A percentile compares a stretch with the other conserved stretches of the same genome.
These are phyloP conservation scores for Metarhizium guizhouense DNA, from an alignment of 2,329 filamentous ascomycete genomes.

Conservation along the genomic window DNA sequence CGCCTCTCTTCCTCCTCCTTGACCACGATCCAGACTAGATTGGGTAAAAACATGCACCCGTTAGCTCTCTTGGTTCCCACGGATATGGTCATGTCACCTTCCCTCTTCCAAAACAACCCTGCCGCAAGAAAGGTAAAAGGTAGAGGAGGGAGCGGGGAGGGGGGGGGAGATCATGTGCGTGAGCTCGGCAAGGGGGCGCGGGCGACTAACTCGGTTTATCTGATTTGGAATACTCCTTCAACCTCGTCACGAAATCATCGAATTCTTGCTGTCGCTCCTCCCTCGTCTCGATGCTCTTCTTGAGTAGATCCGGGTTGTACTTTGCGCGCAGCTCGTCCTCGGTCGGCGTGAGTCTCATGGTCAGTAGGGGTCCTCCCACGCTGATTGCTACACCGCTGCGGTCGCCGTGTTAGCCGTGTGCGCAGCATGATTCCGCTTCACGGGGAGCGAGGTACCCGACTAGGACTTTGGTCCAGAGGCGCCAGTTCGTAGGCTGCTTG, in stretches of 20 bases:
- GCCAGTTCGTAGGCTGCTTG: slow-evolving; percentile 44
- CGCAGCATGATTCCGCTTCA: too few species aligned
- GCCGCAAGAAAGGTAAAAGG: too few species aligned
- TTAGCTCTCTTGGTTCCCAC: not conserved
- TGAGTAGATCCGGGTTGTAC: slow-evolving; percentile 93
- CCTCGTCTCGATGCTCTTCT: slow-evolving; percentile 72
- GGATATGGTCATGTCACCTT: not conserved
- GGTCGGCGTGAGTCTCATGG: slow-evolving; percentile 70
- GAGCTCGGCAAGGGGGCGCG: not conserved
- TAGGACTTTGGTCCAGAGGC: slow-evolving; percentile 60
- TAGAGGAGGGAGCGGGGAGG: too few species aligned
- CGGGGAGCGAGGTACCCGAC: slow-evolving; percentile 39
- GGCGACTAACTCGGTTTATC: slow-evolving; percentile 72
- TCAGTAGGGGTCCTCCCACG: slow-evolving; percentile 78
- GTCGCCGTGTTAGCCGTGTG: not conserved
- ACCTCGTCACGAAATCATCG: slow-evolving; percentile 70
- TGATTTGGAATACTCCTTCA: slow-evolving; percentile 86
- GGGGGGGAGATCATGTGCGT: not conserved
- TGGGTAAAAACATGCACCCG: slow-evolving; percentile 5
- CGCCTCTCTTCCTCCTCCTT: slow-evolving; percentile 37
- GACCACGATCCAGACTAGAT: slow-evolving; percentile 41
- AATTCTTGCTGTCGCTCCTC: slow-evolving; percentile 75
- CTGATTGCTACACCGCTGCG: slow-evolving; percentile 60
- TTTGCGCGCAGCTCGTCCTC: slow-evolving; percentile 87
- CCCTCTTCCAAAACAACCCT: too few species aligned